Conservation (phyloP, 768 basidiomycete species). For the Trametes cingulata region DNA sequence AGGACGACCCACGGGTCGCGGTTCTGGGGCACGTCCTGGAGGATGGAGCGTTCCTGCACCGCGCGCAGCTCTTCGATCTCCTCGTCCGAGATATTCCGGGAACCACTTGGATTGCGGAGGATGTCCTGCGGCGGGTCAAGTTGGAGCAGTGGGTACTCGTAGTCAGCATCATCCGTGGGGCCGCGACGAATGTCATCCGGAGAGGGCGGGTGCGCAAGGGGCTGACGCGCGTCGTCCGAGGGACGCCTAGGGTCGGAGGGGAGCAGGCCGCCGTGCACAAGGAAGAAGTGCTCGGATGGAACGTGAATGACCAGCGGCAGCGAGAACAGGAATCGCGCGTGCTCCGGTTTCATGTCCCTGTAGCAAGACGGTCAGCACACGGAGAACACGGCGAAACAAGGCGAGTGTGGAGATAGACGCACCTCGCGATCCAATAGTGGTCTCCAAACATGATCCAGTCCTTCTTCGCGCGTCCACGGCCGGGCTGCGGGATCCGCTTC, state of each 20-base stretch:
- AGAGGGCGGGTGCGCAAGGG: slow-evolving; percentile 63
- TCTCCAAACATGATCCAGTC: slow-evolving; percentile 75
- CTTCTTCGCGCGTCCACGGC: slow-evolving; percentile 33
- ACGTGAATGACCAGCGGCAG: slow-evolving; percentile 76
- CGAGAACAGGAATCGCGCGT: slow-evolving; percentile 74
- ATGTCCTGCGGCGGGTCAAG: slow-evolving; percentile 1
- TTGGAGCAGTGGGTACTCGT: slow-evolving; percentile 13
- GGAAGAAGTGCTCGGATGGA: slow-evolving; percentile 70
- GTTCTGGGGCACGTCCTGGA: slow-evolving; percentile 75
- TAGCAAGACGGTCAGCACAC: neutral
- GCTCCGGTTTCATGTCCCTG: slow-evolving; percentile 54
- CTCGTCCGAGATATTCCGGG: neutral
- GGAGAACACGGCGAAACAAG: slow-evolving; percentile 5
- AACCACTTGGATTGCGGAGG: neutral
- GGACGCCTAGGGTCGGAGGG: slow-evolving; percentile 64
- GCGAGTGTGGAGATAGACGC: slow-evolving; percentile 19
- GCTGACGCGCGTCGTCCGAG: slow-evolving; percentile 57
- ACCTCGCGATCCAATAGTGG: slow-evolving; percentile 77
- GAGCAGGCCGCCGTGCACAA: slow-evolving; percentile 85
- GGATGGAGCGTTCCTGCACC: slow-evolving; percentile 68
- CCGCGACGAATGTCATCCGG: slow-evolving; percentile 26
- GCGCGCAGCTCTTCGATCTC: slow-evolving; percentile 41
- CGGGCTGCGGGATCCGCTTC: slow-evolving; percentile 30
- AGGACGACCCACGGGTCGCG: slow-evolving; percentile 71
- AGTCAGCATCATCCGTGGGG: neutral